Conservation (phyloP, 2,329 filamentous ascomycete genomes). For the Escovopsis weberi region DNA sequence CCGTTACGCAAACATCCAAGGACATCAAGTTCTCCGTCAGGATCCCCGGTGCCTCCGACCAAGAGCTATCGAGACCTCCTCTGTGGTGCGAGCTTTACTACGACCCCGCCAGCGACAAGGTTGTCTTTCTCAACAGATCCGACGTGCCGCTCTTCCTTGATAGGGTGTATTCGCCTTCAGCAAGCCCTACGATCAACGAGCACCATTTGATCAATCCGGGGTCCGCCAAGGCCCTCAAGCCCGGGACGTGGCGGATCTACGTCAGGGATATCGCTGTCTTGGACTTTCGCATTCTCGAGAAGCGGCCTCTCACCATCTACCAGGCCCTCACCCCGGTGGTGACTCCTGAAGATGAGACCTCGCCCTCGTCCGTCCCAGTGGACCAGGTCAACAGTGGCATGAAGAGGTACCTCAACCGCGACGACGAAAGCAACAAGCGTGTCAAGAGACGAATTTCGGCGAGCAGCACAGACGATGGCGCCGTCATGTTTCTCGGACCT, state of each 20-base stretch:
- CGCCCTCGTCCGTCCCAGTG: slow-evolving; percentile 16
- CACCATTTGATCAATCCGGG: slow-evolving; percentile 29
- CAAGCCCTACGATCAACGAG: slow-evolving; percentile 26
- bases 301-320: slow-evolving; percentile 30
- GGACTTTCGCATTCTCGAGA: slow-evolving; percentile 44
- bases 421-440: slow-evolving; percentile 28
- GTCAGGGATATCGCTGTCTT: slow-evolving; percentile 34
- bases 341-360: slow-evolving; percentile 8
- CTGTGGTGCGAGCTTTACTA: slow-evolving; percentile 49
- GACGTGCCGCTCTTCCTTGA: slow-evolving; percentile 37
- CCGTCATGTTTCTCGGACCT: slow-evolving; percentile 39
- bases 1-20: slow-evolving; percentile 43
- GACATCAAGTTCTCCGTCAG: slow-evolving; percentile 46
- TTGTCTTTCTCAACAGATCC: slow-evolving; percentile 41
- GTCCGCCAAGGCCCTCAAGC: slow-evolving; percentile 31
- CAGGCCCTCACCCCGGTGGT: slow-evolving; percentile 16
- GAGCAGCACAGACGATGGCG: slow-evolving; percentile 28
- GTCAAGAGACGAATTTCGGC: slow-evolving; percentile 27
- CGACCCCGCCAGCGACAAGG: slow-evolving; percentile 42
- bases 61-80: slow-evolving; percentile 29
- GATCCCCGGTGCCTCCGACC: slow-evolving; percentile 33
- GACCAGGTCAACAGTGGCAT: slow-evolving; percentile 25
- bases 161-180: slow-evolving; percentile 26
- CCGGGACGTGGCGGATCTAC: slow-evolving; percentile 43
- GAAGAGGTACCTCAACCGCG: slow-evolving; percentile 34